phyloP scores from a whole-genome alignment of 805 yeast genomes.

The Brettanomyces naardenensis region DNA sequence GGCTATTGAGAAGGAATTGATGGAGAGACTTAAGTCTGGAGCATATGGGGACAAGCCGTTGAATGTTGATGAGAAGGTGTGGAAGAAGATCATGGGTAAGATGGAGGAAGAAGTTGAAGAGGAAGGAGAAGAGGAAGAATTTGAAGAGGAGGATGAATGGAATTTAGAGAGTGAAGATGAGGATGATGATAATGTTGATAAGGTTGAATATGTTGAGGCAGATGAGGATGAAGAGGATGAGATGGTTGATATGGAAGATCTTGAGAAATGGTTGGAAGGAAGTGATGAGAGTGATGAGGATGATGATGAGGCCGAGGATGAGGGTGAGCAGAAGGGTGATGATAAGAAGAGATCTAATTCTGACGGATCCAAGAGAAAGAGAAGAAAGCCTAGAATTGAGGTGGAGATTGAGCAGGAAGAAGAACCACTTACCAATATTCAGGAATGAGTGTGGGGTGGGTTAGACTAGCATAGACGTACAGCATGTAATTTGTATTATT shows the following conservation, averaged over 20 bases:
- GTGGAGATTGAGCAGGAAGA: slow-evolving; percentile 66
- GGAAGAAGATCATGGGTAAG: slow-evolving; percentile 86
- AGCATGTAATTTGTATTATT: no score
- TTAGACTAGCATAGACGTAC: no score
- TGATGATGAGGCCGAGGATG: slow-evolving; percentile 25
- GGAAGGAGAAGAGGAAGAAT: slow-evolving; percentile 59
- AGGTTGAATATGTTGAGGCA: slow-evolving; percentile 83
- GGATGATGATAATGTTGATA: slow-evolving; percentile 41
- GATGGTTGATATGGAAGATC: slow-evolving; percentile 85
- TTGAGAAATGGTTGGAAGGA: slow-evolving; percentile 72
- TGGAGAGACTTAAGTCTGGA: slow-evolving; percentile 92
- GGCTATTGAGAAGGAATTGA: slow-evolving; percentile 90
- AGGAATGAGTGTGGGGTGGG: slow-evolving; percentile 1
- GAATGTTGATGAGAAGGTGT: slow-evolving; percentile 90
- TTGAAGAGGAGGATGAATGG: slow-evolving; percentile 81
- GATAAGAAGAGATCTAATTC: slow-evolving; percentile 8
- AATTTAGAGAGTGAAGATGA: slow-evolving; percentile 55
- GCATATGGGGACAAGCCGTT: slow-evolving; percentile 98
- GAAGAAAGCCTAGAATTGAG: slow-evolving; percentile 58
- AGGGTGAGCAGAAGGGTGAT: slow-evolving; percentile 35
- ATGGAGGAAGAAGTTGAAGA: slow-evolving; percentile 50
- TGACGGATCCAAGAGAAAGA: slow-evolving; percentile 40
- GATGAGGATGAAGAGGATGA: slow-evolving; percentile 88
- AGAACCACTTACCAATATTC: slow-evolving; percentile 27
- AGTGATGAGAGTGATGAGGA: slow-evolving; percentile 28